Evolutionary conservation across 306 rosid genomes (phyloP).

Genomic region (Argentina anserina): DNA sequence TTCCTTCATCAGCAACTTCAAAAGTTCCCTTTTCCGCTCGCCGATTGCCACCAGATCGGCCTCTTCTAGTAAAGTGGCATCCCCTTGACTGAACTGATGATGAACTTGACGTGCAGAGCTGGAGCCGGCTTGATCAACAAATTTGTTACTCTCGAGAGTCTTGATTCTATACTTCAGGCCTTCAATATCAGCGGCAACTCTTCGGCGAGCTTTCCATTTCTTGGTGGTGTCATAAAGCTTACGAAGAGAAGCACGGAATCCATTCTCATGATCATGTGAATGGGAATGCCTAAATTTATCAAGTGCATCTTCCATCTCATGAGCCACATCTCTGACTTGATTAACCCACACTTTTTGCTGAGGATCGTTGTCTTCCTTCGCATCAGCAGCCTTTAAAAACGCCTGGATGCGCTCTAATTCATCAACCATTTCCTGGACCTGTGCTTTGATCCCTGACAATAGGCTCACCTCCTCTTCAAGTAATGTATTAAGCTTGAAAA

Average conservation of each 20-base stretch:
- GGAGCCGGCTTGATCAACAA: slow-evolving; percentile 21
- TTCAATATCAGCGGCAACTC: slow-evolving; percentile 6
- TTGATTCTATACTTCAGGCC: slow-evolving; percentile 2
- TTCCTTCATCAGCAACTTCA: slow-evolving; percentile 25
- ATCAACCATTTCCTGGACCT: slow-evolving; percentile 10
- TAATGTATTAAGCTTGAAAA: slow-evolving; percentile 29
- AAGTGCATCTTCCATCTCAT: slow-evolving; percentile 33
- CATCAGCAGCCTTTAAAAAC: slow-evolving; percentile 26
- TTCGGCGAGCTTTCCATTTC: background rate
- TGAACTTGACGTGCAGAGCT: slow-evolving; percentile 13
- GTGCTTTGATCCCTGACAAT: slow-evolving; percentile 28
- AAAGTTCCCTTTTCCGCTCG: slow-evolving; percentile 30
- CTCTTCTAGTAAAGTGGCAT: slow-evolving; percentile 51
- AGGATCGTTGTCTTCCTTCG: slow-evolving; percentile 21
- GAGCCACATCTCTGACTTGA: slow-evolving; percentile 30
- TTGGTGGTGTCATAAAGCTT: slow-evolving; percentile 8
- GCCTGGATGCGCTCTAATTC: slow-evolving; percentile 29
- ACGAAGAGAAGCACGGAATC: background rate
- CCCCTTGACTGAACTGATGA: slow-evolving; percentile 33
- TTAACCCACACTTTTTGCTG: slow-evolving; percentile 24
- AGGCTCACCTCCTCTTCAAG: slow-evolving; percentile 41
- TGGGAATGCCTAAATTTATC: slow-evolving; percentile 17
- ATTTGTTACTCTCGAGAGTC: background rate
- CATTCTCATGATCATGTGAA: background rate
- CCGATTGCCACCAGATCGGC: slow-evolving; percentile 50